Percentiles rank a stretch among this genome's conserved stretches.
Conservation (phyloP, 2,329 filamentous ascomycete species). For the Endothia cerciana region DNA sequence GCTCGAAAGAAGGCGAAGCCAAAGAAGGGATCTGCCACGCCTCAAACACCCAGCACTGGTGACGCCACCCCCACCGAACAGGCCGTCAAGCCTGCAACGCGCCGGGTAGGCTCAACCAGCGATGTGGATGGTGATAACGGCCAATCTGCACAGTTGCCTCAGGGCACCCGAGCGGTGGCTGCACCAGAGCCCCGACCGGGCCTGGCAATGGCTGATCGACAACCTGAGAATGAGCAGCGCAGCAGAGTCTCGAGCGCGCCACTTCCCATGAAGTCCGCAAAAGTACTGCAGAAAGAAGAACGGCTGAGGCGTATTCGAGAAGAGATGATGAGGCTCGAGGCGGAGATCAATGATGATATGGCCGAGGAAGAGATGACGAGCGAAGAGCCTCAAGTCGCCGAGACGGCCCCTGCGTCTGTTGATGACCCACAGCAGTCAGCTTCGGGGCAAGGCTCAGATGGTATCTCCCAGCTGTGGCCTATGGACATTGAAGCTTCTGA, state of each 20-base stretch:
- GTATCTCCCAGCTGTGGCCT: conserved; percentile 17
- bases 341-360: conserved; percentile 46
- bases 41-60: conserved; percentile 36
- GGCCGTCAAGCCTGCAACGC: conserved; percentile 24
- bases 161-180: conserved; percentile 33
- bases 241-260: conserved; percentile 45
- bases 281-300: conserved; percentile 49
- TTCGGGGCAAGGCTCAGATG: not conserved
- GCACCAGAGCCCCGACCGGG: conserved; percentile 35
- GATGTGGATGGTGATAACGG: conserved; percentile 31
- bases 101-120: conserved; percentile 31
- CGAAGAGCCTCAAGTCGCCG: conserved; percentile 36
- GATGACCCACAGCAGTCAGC: not conserved
- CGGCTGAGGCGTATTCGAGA: conserved; percentile 51
- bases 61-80: conserved; percentile 38
- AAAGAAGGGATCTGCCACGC: conserved; percentile 38
- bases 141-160: conserved; percentile 33
- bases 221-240: conserved; percentile 33
- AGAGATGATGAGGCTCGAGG: conserved; percentile 54
- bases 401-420: not conserved
- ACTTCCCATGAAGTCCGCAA: conserved; percentile 43
- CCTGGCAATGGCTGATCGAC: not conserved
- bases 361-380: conserved; percentile 34
- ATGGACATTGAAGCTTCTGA: conserved; percentile 32
- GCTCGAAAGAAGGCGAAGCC: conserved; percentile 51